These are phyloP conservation scores for Pilaira anomala DNA, from an alignment of 192 early-diverging fungal genomes.

Conservation along the genomic window DNA sequence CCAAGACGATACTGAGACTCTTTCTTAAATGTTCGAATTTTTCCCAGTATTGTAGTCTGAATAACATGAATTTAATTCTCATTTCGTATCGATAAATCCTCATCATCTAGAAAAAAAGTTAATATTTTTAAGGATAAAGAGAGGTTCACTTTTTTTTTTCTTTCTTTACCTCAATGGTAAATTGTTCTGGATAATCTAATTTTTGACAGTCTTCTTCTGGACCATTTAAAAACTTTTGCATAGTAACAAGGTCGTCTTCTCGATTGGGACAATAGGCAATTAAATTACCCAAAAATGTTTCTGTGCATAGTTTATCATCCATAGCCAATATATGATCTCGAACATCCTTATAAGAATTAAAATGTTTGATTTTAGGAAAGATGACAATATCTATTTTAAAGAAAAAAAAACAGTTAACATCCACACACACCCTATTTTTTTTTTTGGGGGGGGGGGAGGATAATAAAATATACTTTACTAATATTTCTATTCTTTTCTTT, in stretches of 20 bases:
- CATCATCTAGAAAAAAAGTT: conserved; percentile 47
- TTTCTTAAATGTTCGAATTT: conserved; percentile 54
- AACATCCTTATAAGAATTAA: conserved; percentile 60
- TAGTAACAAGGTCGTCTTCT: conserved; percentile 45
- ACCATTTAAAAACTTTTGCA: conserved; percentile 24
- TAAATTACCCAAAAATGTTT: conserved; percentile 64
- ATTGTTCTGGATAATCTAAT: conserved; percentile 63
- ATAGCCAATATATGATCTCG: conserved; percentile 61
- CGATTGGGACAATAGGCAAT: conserved; percentile 62
- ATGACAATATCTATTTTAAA: conserved; percentile 29
- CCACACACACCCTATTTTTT: not conserved
- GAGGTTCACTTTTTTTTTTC: not conserved
- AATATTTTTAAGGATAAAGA: not conserved
- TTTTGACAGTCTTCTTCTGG: conserved; percentile 51
- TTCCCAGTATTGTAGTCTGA: conserved; percentile 64
- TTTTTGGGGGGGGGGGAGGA: not conserved
- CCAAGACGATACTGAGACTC: conserved; percentile 52
- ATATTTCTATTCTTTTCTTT: conserved; percentile 63
- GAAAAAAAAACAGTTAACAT: not conserved
- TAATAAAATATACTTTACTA: too few relatives aligned
- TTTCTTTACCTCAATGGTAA: conserved; percentile 54
- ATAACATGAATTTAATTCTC: conserved; percentile 61
- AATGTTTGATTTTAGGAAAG: conserved; percentile 21
- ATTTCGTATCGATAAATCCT: conserved; percentile 70
- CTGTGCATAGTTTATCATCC: conserved; percentile 60